Percentiles rank a stretch among this genome's conserved stretches.
These are phyloP conservation scores for Leishmania amazonensis DNA, from an alignment of 208 protist genomes.

Conservation along the genomic window DNA sequence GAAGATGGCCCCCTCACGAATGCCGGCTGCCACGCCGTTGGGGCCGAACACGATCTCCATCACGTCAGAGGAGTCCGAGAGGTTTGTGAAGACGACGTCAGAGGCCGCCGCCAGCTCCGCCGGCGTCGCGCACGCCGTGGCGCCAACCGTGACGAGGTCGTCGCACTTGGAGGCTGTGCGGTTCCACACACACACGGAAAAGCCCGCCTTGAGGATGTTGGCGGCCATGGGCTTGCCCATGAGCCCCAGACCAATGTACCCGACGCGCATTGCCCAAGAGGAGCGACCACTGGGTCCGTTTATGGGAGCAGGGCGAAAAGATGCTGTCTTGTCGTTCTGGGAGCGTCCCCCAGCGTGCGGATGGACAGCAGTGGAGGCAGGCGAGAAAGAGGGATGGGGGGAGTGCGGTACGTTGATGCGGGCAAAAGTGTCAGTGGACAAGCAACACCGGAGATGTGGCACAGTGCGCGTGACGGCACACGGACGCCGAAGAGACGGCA, in stretches of 20 bases:
- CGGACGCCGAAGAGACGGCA: not conserved
- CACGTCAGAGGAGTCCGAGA: conserved; percentile 93
- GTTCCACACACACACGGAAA: conserved; percentile 85
- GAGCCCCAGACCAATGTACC: conserved; percentile 93
- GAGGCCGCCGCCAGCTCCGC: conserved; percentile 78
- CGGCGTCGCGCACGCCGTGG: conserved; percentile 61
- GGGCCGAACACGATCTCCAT: conserved; percentile 82
- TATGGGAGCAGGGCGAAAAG: conserved; percentile 2
- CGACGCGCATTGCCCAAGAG: conserved; percentile 54
- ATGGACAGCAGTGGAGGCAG: conserved; percentile 2
- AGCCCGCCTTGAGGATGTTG: conserved; percentile 92
- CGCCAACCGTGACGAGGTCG: conserved; percentile 78
- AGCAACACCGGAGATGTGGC: not conserved
- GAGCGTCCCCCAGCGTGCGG: not conserved
- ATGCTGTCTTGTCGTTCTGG: conserved; percentile 6
- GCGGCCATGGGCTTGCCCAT: conserved; percentile 94
- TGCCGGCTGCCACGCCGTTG: conserved; percentile 75
- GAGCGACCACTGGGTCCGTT: not conserved
- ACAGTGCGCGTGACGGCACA: not conserved
- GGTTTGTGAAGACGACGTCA: conserved; percentile 94
- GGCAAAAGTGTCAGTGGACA: not conserved
- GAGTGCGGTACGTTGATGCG: not conserved
- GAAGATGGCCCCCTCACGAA: conserved; percentile 77
- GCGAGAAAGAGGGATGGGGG: not conserved
- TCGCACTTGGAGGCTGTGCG: conserved; percentile 83